Conservation (phyloP, 2,329 filamentous ascomycete species). For the Neofusicoccum ribis region DNA sequence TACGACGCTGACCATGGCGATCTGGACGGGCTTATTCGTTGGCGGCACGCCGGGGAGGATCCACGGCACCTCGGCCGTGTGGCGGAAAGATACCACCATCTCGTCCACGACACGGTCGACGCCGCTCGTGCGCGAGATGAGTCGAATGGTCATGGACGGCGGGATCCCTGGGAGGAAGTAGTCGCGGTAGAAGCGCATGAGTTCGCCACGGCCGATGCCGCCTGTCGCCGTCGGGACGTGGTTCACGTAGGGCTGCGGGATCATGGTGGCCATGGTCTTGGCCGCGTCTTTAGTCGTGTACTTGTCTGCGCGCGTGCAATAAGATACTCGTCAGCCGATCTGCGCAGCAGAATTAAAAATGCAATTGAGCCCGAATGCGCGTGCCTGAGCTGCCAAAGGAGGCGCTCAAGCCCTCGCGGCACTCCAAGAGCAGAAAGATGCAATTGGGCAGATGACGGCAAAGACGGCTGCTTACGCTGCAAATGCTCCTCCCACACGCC, state of each 20-base stretch:
- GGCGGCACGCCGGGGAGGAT: constrained; percentile 58
- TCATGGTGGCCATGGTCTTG: constrained; percentile 32
- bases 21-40: constrained; percentile 56
- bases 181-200: constrained; percentile 56
- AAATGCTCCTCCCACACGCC: constrained; percentile 35
- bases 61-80: constrained; percentile 59
- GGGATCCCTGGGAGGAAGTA: constrained; percentile 58
- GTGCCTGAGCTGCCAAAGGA: not conserved
- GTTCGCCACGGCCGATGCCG: constrained; percentile 43
- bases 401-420: not conserved
- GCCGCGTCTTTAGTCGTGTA: constrained; percentile 27
- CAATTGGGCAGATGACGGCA: not conserved
- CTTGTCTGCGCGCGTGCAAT: constrained; percentile 15
- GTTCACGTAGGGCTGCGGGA: constrained; percentile 33
- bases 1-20: constrained; percentile 58
- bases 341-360: not conserved
- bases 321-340: not conserved
- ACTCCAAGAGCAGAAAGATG: no score
- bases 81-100: constrained; percentile 56
- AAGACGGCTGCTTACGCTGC: constrained; percentile 23
- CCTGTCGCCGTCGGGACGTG: constrained; percentile 47
- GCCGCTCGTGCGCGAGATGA: constrained; percentile 58
- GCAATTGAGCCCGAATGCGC: not conserved
- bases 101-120: constrained; percentile 61
- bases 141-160: constrained; percentile 53